These are phyloP conservation scores for Pseudogymnoascus sp. DNA, from an alignment of 2,329 filamentous ascomycete species.

Conservation along the genomic window DNA sequence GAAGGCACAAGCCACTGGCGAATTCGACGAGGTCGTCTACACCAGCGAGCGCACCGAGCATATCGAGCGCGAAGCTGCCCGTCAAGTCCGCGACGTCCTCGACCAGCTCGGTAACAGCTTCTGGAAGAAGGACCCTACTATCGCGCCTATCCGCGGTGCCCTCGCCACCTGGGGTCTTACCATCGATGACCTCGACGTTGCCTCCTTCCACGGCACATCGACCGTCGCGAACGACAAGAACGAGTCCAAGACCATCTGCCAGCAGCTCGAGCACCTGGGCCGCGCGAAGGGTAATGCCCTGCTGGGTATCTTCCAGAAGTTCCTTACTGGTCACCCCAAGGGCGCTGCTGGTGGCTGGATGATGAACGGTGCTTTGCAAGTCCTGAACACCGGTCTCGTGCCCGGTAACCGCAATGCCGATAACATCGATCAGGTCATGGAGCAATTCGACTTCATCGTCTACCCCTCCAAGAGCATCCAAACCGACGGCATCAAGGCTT, in stretches of 20 bases:
- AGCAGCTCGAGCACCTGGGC: slow-evolving; percentile 91
- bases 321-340: slow-evolving; percentile 97
- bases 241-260: slow-evolving; percentile 93
- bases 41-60: slow-evolving; percentile 76
- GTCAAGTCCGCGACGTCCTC: slow-evolving; percentile 89
- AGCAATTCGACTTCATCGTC: slow-evolving; percentile 95
- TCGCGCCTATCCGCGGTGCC: slow-evolving; percentile 90
- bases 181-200: slow-evolving; percentile 88
- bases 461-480: slow-evolving; percentile 94
- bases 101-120: slow-evolving; percentile 95
- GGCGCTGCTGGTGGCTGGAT: slow-evolving; percentile 99
- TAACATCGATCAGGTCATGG: slow-evolving; percentile 93
- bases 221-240: slow-evolving; percentile 99
- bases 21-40: slow-evolving; percentile 78
- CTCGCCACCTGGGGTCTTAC: slow-evolving; percentile 97
- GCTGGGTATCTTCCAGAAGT: slow-evolving; percentile 98
- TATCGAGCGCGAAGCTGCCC: slow-evolving; percentile 77
- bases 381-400: slow-evolving; percentile 87
- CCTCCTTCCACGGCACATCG: slow-evolving; percentile 97
- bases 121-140: slow-evolving; percentile 92
- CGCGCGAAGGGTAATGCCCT: slow-evolving; percentile 95
- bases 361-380: slow-evolving; percentile 96
- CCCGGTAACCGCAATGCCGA: slow-evolving; percentile 97
- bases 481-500: slow-evolving; percentile 96
- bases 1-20: slow-evolving; percentile 64